These are phyloP conservation scores for Ceriops decandra DNA, from an alignment of 345 rosid species.

Conservation along the genomic window DNA sequence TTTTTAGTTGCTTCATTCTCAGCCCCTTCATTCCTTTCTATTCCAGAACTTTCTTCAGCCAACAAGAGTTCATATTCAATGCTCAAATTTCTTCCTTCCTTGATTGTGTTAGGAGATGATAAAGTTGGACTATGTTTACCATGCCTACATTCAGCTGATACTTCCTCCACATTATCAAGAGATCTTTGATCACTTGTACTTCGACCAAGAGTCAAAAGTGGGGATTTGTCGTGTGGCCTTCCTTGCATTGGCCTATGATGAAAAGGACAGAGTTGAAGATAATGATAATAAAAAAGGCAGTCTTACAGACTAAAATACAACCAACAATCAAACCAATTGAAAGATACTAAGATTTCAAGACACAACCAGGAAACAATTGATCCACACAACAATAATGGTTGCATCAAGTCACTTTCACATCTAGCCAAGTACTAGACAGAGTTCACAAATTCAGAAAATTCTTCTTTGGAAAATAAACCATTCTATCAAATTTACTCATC, in stretches of 20 bases:
- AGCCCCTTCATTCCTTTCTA: slow-evolving; percentile 39
- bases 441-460: too few species aligned
- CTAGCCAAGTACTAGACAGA: too few species aligned
- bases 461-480: too few species aligned
- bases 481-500: too few species aligned
- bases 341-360: too few species aligned
- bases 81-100: slow-evolving; percentile 50
- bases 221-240: slow-evolving; percentile 27
- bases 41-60: slow-evolving; percentile 46
- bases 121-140: slow-evolving; percentile 37
- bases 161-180: too few species aligned
- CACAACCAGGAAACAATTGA: too few species aligned
- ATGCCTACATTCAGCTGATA: slow-evolving; percentile 56
- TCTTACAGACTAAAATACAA: too few species aligned
- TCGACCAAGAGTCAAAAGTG: not conserved
- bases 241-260: slow-evolving; percentile 32
- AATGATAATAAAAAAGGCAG: too few species aligned
- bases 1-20: slow-evolving; percentile 23
- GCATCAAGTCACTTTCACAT: too few species aligned
- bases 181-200: slow-evolving; percentile 38
- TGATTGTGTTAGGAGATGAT: slow-evolving; percentile 41
- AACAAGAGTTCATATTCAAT: slow-evolving; percentile 39
- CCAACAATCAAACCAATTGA: too few species aligned
- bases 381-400: too few species aligned
- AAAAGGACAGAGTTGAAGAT: not conserved